Conservation (phyloP, 805 yeast genomes). For the Yarrowia deformans region DNA sequence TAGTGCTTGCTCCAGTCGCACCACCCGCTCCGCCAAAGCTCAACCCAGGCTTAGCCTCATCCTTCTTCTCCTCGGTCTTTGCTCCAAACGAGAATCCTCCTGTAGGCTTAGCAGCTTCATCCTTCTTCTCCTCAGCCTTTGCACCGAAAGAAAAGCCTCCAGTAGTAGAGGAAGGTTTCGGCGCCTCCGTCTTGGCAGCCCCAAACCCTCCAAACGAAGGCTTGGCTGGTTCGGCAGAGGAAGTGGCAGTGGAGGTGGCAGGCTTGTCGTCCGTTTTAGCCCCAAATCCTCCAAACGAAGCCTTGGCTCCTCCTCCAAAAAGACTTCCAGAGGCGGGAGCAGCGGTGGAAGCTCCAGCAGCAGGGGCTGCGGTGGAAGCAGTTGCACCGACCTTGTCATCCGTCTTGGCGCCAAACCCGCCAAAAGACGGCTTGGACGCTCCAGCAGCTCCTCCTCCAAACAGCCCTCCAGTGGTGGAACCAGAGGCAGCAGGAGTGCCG, state of each 20-base stretch:
- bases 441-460: background rate
- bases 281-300: background rate
- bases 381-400: no score
- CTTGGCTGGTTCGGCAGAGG: no score
- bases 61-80: slow-evolving; percentile 41
- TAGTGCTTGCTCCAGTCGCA: no score
- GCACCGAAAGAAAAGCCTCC: slow-evolving; percentile 39
- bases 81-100: slow-evolving; percentile 44
- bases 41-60: slow-evolving; percentile 34
- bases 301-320: background rate
- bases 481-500: background rate
- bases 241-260: no score
- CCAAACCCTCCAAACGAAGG: slow-evolving; percentile 1
- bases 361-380: no score
- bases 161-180: slow-evolving; percentile 7
- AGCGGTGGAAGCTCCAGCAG: no score
- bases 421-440: background rate
- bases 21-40: slow-evolving; percentile 35
- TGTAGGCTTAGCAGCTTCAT: slow-evolving; percentile 42
- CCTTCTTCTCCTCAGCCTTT: slow-evolving; percentile 39
- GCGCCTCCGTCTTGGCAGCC: background rate
- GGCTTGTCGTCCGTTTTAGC: background rate
- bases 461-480: background rate
- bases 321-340: background rate
- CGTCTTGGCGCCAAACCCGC: no score